Base-by-base conservation (phyloP, 2,329 filamentous ascomycete genomes). In the Immersiporthe knoxdaviesiana region DNA sequence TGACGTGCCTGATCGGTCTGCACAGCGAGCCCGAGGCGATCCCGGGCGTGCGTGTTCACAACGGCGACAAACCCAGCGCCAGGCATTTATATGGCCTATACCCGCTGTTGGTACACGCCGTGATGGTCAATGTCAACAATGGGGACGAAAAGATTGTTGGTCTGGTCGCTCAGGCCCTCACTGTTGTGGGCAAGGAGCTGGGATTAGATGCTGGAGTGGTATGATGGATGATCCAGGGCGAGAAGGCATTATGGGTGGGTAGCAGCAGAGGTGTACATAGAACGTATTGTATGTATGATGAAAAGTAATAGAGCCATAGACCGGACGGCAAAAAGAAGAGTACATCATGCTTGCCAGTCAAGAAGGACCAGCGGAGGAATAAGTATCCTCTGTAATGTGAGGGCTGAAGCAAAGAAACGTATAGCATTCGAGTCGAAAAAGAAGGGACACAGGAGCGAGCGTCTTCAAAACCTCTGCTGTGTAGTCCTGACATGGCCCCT, bases 31-130 rank as follows among this genome's bases (percentile, higher is more conserved):
- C 89, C 0, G 85, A 86, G 4, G 91, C 92, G 0, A 91, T 96
- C 35, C 88, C 91, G 1, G 81, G 83, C 62, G 81, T 82, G 35
- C 78, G 82, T 12, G 82, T 83, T 11, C 83, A 85, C n/a, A 82
- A 85, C 60, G 87, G 85, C 70, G 84, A 87, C 71, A 64, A 27
- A 27, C 67, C 63, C 18, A 82, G 81, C 18, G 89, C 89, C 76
- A 93, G 91, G 77, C 94, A 98, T 80, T 81, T 98, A 41, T 84
- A 92, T 72, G 86, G 91, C 76, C 79, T 99, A 71, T 97, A 97
- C 78, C 92, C 93, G 10, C 81, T 98, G 63, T 78, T 97, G 63
- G 85, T 91, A 24, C 85, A 86, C 72, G 91, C 90, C 2, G 81
- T 89, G 3, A 82, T 84, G 72, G 86, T 86, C 64, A 88, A 89